Evolutionary conservation across 1,139 yeast species (phyloP).

Genomic region (Arxiozyma slooffiae): DNA sequence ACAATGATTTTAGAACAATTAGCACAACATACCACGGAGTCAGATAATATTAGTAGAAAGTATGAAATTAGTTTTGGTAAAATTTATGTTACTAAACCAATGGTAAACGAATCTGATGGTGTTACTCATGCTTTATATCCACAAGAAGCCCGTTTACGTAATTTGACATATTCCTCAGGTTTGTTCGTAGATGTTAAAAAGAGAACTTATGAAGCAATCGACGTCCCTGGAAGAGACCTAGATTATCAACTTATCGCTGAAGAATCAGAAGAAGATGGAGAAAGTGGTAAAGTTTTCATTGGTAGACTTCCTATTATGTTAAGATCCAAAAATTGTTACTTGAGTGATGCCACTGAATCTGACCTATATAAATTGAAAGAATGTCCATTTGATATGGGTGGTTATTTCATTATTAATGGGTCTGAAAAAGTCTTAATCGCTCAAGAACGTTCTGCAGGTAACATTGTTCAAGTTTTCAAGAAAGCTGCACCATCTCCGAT

Average conservation of each 20-base stretch:
- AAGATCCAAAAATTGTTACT: constrained; percentile 89
- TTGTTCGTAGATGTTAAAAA: constrained; percentile 93
- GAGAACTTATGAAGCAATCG: constrained; percentile 76
- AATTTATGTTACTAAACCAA: constrained; percentile 90
- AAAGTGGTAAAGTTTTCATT: constrained; percentile 73
- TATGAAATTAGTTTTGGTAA: constrained; percentile 95
- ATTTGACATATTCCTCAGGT: constrained; percentile 92
- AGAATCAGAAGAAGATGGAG: constrained; percentile 43
- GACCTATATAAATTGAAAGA: constrained; percentile 93
- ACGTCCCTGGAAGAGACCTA: constrained; percentile 56
- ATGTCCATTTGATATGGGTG: constrained; percentile 99
- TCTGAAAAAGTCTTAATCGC: constrained; percentile 97
- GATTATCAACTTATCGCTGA: constrained; percentile 53
- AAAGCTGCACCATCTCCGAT: constrained; percentile 97
- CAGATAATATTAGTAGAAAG: constrained; percentile 80
- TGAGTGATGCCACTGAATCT: constrained; percentile 85
- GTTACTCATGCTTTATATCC: constrained; percentile 98
- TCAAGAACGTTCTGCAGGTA: constrained; percentile 96
- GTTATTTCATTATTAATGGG: constrained; percentile 95
- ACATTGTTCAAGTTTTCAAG: constrained; percentile 94
- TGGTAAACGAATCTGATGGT: constrained; percentile 99
- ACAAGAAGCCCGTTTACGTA: constrained; percentile 94
- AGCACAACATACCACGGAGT: constrained; percentile 90
- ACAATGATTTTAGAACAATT: constrained; percentile 93
- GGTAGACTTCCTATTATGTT: constrained; percentile 98